phyloP scores from a whole-genome alignment of 225 moss, liverwort and hornwort species.

The Neckera pumila region DNA sequence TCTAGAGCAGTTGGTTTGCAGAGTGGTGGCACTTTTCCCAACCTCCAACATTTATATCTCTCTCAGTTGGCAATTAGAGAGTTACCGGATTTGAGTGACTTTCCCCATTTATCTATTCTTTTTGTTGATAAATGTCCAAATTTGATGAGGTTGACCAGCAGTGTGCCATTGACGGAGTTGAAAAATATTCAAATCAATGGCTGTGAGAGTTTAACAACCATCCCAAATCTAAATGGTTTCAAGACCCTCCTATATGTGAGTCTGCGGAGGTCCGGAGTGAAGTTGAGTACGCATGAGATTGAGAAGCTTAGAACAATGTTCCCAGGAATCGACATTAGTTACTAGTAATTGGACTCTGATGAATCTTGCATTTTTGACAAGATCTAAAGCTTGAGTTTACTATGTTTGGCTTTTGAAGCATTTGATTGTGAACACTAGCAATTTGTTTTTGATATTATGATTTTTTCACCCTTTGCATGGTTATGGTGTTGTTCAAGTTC shows the following conservation, averaged over 20 bases:
- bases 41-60: fast-evolving
- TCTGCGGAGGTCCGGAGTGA: fast-evolving
- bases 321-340: no score
- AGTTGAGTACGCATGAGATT: not conserved
- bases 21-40: not conserved
- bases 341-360: fast-evolving
- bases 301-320: no score
- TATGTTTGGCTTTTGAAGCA: not conserved
- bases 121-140: fast-evolving
- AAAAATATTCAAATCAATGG: fast-evolving
- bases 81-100: not conserved
- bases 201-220: not conserved
- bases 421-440: not conserved
- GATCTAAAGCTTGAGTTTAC: not conserved
- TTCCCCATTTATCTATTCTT: not conserved
- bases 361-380: not conserved
- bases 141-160: not conserved
- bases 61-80: fast-evolving
- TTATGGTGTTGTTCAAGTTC: not conserved
- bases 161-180: not conserved
- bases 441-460: not conserved
- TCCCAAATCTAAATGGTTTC: not conserved
- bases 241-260: fast-evolving
- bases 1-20: not conserved
- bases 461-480: not conserved